phyloP scores from a whole-genome alignment of 2,329 filamentous ascomycete species.

The Escovopsis sp. region DNA sequence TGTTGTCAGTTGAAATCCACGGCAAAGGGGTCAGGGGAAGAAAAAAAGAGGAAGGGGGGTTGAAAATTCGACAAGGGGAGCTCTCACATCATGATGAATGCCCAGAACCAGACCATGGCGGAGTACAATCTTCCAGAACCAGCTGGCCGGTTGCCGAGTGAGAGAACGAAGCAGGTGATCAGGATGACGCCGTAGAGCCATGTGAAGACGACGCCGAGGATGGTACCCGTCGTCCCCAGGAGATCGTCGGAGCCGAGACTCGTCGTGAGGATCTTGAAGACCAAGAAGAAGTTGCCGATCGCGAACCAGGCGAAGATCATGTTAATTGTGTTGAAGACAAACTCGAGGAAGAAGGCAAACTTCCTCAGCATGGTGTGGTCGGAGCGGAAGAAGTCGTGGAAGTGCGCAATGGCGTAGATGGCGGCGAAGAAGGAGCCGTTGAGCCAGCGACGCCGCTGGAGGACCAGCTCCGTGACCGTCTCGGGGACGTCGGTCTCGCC shows the following conservation, averaged over 20 bases:
- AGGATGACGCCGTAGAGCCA: conserved; percentile 90
- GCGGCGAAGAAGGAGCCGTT: conserved; percentile 98
- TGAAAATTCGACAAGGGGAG: no score
- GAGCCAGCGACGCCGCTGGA: conserved; percentile 91
- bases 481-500: conserved; percentile 97
- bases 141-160: conserved; percentile 85
- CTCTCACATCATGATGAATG: conserved; percentile 72
- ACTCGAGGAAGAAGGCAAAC: conserved; percentile 81
- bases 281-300: conserved; percentile 97
- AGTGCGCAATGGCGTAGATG: conserved; percentile 87
- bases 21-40: neutral
- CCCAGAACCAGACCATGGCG: conserved; percentile 98
- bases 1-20: conserved; percentile 9
- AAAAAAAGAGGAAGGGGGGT: no score
- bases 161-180: conserved; percentile 87
- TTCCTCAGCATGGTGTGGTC: conserved; percentile 81
- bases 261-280: conserved; percentile 90
- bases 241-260: conserved; percentile 59
- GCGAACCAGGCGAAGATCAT: conserved; percentile 99
- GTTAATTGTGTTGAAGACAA: conserved; percentile 84
- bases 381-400: conserved; percentile 90
- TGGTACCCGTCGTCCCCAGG: conserved; percentile 60
- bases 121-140: conserved; percentile 90
- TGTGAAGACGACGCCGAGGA: conserved; percentile 82
- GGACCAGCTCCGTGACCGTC: conserved; percentile 82